Base-by-base conservation (phyloP, 2,329 filamentous ascomycete species). In the Aspergillus calidoustus region DNA sequence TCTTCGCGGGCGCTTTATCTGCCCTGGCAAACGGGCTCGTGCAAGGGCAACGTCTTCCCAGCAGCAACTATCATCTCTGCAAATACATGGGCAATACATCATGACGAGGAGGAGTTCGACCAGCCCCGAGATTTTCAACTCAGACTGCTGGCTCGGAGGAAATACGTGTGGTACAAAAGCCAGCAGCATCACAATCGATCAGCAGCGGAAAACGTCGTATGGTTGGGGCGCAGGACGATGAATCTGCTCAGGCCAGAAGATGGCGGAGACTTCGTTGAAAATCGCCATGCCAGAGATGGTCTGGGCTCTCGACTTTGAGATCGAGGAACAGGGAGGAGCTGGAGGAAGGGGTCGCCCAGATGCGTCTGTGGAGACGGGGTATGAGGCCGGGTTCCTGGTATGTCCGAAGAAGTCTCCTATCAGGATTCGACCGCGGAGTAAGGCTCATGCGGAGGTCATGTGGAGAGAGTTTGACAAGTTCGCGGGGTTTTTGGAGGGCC, bases 251-350 rank as follows among this genome's bases (percentile, higher is more conserved):
- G 55, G 55, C 1, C 55, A 57, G 55, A 51, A 51, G 23, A 50
- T 57, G 55, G 55, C 55, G 9, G 55, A 57, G 55, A 47, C 34
- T 1, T 57, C 47, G 55, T 44, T 57, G 11, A 57, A 57, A 47
- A 57, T 57, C 13, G 51, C 31, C 13, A 57, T 57, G 17, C 47
- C 55, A 17, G 51, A 57, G 47, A 22, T 57, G 13, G 55, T 57
- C 2, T 57, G 55, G 55, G 47, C 34, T 31, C 51, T 57, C 23
- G 46, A 57, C 11, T n/a, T 57, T 28, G 55, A 30, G 23, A 22
- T 38, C 11, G 34, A 30, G 15, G 47, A 6, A 23, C 11, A 5
- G 1, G 34, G 11, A 13, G 11, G 9, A 11, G 34, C 8, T 15
- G 34, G 25, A 19, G 17, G 6, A n/a, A 11, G 48, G 3, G 19